Percentiles rank a stretch among this genome's conserved stretches.
phyloP scores from a whole-genome alignment of 805 yeast species.

The Pichia insulana region DNA sequence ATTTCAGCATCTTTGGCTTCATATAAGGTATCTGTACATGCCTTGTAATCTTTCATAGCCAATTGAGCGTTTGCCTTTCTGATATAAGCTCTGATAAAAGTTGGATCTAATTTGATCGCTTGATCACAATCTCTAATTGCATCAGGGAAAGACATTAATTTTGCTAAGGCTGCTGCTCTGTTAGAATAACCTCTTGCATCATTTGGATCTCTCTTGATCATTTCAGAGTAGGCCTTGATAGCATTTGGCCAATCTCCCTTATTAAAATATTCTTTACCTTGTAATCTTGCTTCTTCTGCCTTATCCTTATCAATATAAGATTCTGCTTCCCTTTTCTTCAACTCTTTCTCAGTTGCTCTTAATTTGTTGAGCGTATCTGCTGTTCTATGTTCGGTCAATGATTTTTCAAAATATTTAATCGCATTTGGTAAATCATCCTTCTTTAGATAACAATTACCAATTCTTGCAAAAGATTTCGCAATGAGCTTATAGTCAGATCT shows the following conservation, averaged over 20 bases:
- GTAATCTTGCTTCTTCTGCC: conserved; percentile 91
- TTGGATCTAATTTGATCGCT: conserved; percentile 84
- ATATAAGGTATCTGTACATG: conserved; percentile 73
- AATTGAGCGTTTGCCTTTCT: conserved; percentile 93
- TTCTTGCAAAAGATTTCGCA: conserved; percentile 89
- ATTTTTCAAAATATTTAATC: conserved; percentile 71
- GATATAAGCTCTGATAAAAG: conserved; percentile 87
- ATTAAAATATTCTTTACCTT: conserved; percentile 83
- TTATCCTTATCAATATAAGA: conserved; percentile 80
- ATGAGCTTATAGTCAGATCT: conserved; percentile 88
- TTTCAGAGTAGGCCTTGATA: conserved; percentile 88
- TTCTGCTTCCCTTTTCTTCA: conserved; percentile 68
- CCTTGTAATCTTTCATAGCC: conserved; percentile 79
- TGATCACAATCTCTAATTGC: conserved; percentile 86
- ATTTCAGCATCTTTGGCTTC: conserved; percentile 69
- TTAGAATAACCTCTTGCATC: conserved; percentile 96
- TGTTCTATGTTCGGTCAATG: conserved; percentile 94
- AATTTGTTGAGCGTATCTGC: conserved; percentile 86
- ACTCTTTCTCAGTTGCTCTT: conserved; percentile 77
- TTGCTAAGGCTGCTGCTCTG: conserved; percentile 95
- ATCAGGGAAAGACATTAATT: conserved; percentile 94
- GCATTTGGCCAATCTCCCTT: conserved; percentile 96
- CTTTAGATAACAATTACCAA: conserved; percentile 77
- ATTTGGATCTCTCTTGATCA: conserved; percentile 93
- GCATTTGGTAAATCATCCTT: conserved; percentile 66